These are phyloP conservation scores for Dissophora globulifera DNA, from an alignment of 192 early-diverging fungal genomes.

Conservation along the genomic window DNA sequence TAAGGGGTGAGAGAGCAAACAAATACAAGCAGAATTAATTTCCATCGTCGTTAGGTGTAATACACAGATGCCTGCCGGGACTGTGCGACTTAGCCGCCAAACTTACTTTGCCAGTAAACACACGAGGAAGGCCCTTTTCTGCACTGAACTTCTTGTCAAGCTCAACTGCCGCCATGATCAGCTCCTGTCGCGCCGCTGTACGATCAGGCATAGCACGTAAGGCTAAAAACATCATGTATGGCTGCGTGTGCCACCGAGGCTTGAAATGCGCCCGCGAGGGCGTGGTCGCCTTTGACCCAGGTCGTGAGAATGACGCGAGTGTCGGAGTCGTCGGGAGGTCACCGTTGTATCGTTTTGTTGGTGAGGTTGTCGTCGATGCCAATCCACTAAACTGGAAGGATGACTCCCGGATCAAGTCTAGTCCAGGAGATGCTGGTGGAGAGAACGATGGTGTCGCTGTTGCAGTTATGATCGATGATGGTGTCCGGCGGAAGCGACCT, in stretches of 20 bases:
- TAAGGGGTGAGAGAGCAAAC: background rate
- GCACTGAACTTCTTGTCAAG: slow-evolving; percentile 81
- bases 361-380: slow-evolving; percentile 17
- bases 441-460: slow-evolving; percentile 32
- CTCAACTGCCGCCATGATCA: slow-evolving; percentile 79
- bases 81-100: no score
- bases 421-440: slow-evolving; percentile 31
- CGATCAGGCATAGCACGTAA: slow-evolving; percentile 74
- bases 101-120: slow-evolving; percentile 87
- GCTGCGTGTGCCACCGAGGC: slow-evolving; percentile 93
- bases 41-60: no score
- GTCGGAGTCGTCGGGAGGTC: slow-evolving; percentile 5
- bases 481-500: slow-evolving; percentile 27
- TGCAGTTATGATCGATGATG: background rate
- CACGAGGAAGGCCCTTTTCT: slow-evolving; percentile 77
- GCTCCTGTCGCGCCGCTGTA: slow-evolving; percentile 74
- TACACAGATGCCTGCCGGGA: no score
- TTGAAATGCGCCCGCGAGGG: slow-evolving; percentile 37
- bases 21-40: background rate
- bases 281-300: background rate
- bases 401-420: slow-evolving; percentile 22
- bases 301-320: slow-evolving; percentile 5
- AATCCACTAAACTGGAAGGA: background rate
- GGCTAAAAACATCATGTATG: slow-evolving; percentile 86
- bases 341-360: slow-evolving; percentile 9